Base-by-base conservation (phyloP, 75 land plant genomes). In the Sequoia sempervirens region DNA sequence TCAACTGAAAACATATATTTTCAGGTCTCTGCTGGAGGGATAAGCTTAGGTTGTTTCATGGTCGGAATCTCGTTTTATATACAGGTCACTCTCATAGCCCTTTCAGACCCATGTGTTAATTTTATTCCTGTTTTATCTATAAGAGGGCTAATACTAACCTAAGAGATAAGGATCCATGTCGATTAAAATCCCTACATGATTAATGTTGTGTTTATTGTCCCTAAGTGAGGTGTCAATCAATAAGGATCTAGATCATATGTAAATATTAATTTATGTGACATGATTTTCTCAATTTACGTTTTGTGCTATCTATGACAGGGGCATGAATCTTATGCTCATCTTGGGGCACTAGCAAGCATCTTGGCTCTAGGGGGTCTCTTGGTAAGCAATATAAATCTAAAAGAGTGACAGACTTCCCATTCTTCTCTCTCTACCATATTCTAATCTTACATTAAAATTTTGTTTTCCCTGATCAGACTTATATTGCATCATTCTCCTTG, bases 11-110 rank as follows among this genome's bases (percentile, higher is more conserved):
- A 32, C 37, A 30, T 82, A 13, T 28, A 10, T 30, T 41, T 89
- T 72, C 86, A 89, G 90, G 66, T 90, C 28, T 86, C 91, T 46
- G 83, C 87, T 30, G 91, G 85, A 53, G 91, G 91, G 45, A 84
- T 86, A 75, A 75, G 81, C 58, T 32, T 90, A 23, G 79, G 91
- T 82, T 84, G 84, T 81, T 86, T 89, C 46, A 83, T 88, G 47
- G 88, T 89, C 23, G 91, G 91, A 20, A 46, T 84, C 1, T 89
- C 91, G 26, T 90, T 86, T 75, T 86, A 86, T 56, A 50, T 89
- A 26, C 88, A 87, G 85, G 91, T 90, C 53, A 73, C 81, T 81
- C 14, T 14, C 40, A 18, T 70, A 2, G 11, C 37, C 12, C 30
- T 9, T n/a, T 68, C 34, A 10, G 4, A 9, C 20, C 17, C 30